A percentile compares a stretch with the other conserved stretches of the same genome.
phyloP scores from a whole-genome alignment of 768 basidiomycete species.

The Lepiota brunneoincarnata region DNA sequence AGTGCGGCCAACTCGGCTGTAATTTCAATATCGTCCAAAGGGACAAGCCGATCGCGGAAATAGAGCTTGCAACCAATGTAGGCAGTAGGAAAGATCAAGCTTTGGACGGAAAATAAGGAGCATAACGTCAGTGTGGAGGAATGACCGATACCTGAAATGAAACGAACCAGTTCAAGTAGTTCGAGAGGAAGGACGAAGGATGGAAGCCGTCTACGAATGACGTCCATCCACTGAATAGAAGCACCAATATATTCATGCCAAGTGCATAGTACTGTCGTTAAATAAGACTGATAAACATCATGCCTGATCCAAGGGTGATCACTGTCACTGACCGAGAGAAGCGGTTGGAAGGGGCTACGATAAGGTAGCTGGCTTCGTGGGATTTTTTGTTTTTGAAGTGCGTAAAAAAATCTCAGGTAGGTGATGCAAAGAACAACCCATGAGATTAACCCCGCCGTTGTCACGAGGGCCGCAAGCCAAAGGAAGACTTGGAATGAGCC shows the following conservation, averaged over 20 bases:
- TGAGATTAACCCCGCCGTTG: constrained; percentile 29
- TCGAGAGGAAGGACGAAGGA: constrained; percentile 22
- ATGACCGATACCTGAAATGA: background rate
- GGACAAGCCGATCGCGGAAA: constrained; percentile 19
- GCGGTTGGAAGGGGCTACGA: constrained; percentile 46
- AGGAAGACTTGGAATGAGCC: constrained; percentile 25
- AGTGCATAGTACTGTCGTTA: constrained; percentile 24
- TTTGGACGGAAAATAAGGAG: constrained; percentile 1
- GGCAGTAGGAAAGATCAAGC: constrained; percentile 24
- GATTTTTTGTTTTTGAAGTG: constrained; percentile 26
- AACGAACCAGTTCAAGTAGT: constrained; percentile 29
- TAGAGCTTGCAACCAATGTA: constrained; percentile 26
- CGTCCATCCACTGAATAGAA: constrained; percentile 28
- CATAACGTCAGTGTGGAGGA: background rate
- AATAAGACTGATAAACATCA: background rate
- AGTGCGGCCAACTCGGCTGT: constrained; percentile 20
- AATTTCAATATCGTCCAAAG: constrained; percentile 23
- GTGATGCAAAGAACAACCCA: constrained; percentile 28
- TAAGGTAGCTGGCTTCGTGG: constrained; percentile 29
- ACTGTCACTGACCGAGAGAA: constrained; percentile 29
- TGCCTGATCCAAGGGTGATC: background rate
- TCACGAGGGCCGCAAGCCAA: constrained; percentile 27
- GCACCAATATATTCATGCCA: constrained; percentile 23
- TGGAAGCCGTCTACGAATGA: constrained; percentile 25
- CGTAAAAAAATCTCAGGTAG: constrained; percentile 29